Evolutionary conservation across 495 filamentous ascomycete genomes (phyloP), one percentile per base, ranked within the genome.

Genomic region (Ramalina intermedia): DNA sequence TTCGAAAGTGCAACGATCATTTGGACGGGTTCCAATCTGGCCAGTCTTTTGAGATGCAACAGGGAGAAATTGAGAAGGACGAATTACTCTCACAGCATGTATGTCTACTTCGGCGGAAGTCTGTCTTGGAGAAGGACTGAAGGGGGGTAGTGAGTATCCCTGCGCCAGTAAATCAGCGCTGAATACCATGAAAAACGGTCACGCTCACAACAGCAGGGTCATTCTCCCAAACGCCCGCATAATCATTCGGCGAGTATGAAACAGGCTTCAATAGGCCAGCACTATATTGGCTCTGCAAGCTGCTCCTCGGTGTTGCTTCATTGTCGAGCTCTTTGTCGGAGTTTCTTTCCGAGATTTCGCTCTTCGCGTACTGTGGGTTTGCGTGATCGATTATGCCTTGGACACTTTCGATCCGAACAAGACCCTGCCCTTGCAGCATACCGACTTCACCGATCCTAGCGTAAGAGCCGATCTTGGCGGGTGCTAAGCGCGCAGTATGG

Each of bases 141-240:
- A 60, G 5, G 57, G 57, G 9, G 57, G 57, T 42, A 60, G 44
- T 16, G 57, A 52, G 26, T 51, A 47, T 36, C 57, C 55, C 57
- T 60, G 13, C 27, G 7, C 6, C 3, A 39, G 12, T 12, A 50
- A 24, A 60, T 41, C 27, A 49, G 21, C 13, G n/a, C 14, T 41
- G 17, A 33, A 50, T 16, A 14, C 29, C 16, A 16, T 17, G 18
- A 8, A 8, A 16, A 2, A 27, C 14, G 7, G 17, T 36, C 20
- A 26, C 5, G 24, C 55, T 50, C 35, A 57, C 55, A 12, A 57
- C 57, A 45, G 58, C 46, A 33, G 57, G 55, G 26, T 60, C 57
- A 42, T 60, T 60, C 41, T 60, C 57, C 57, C 57, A 60, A 11
- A 60, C 46, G 42, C 57, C 57, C 11, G 46, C 49, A 23, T 57